These are phyloP conservation scores for Eucalyptus victrix DNA, from an alignment of 345 rosid genomes.

Conservation along the genomic window DNA sequence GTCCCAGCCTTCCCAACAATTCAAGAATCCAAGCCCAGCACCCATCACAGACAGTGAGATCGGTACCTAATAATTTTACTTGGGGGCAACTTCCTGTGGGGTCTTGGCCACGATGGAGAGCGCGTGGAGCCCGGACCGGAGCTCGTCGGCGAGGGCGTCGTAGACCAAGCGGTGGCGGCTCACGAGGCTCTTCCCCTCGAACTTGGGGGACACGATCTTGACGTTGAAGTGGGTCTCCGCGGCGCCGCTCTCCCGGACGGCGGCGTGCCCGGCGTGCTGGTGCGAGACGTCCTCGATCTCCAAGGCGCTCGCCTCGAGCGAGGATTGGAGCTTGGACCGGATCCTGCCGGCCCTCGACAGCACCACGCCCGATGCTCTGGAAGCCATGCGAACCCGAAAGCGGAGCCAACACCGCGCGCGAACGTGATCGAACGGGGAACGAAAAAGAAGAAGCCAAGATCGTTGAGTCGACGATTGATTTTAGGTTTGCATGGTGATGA, in stretches of 20 bases:
- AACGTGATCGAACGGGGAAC: not conserved
- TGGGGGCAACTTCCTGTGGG: constrained; percentile 20
- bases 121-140: constrained; percentile 42
- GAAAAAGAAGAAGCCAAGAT: not conserved
- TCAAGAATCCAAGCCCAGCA: not conserved
- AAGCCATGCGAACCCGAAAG: constrained; percentile 2
- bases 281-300: constrained; percentile 63
- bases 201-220: constrained; percentile 32
- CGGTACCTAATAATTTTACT: not conserved
- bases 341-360: constrained; percentile 28
- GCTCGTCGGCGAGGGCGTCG: constrained; percentile 35
- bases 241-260: constrained; percentile 13
- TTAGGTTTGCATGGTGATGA: not conserved
- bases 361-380: constrained; percentile 16
- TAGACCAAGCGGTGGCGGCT: constrained; percentile 53
- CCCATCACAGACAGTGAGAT: not conserved
- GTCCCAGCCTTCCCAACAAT: not conserved
- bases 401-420: not conserved
- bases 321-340: constrained; percentile 19
- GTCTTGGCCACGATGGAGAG: constrained; percentile 52
- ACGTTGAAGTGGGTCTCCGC: constrained; percentile 51
- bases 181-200: constrained; percentile 32
- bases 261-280: constrained; percentile 70
- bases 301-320: constrained; percentile 18
- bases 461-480: not conserved